A percentile compares a stretch with the other conserved stretches of the same genome.
phyloP scores from a whole-genome alignment of 2,329 filamentous ascomycete species.

The Fusarium sambucinum region DNA sequence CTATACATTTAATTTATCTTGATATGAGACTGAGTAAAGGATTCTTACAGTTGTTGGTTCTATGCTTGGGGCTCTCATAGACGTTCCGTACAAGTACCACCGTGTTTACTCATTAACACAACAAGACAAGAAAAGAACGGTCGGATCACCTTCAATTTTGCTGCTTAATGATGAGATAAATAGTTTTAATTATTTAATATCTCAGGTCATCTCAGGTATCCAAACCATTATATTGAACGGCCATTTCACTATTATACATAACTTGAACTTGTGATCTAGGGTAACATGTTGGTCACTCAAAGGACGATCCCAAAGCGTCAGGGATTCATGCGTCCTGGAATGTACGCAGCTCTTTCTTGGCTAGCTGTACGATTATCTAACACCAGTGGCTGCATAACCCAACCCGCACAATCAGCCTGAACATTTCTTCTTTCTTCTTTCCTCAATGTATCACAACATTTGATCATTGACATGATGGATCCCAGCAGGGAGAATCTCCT shows the following conservation, averaged over 20 bases:
- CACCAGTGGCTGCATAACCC: constrained; percentile 2
- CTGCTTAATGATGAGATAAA: too few relatives aligned
- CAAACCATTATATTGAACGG: not conserved
- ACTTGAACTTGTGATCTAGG: constrained; percentile 8
- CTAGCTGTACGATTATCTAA: constrained; percentile 34
- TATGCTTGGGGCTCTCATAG: too few relatives aligned
- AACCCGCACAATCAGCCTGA: constrained; percentile 1
- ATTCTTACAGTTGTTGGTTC: too few relatives aligned
- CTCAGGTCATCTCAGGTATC: too few relatives aligned
- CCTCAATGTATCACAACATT: constrained; percentile 12
- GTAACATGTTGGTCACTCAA: constrained; percentile 8
- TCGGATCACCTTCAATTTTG: too few relatives aligned
- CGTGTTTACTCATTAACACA: too few relatives aligned
- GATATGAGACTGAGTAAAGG: too few relatives aligned
- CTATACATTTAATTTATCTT: too few relatives aligned
- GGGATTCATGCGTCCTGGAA: constrained; percentile 28
- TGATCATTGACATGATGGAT: constrained; percentile 42
- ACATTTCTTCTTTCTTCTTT: not conserved
- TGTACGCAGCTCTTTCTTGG: constrained; percentile 30
- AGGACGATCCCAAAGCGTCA: constrained; percentile 20
- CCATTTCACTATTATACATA: not conserved
- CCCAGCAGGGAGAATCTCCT: constrained; percentile 52
- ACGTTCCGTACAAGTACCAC: too few relatives aligned
- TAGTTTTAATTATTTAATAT: too few relatives aligned
- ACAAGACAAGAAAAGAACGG: too few relatives aligned